Conservation (phyloP, 1,284 basidiomycete species). For the Volvariella surrecta region DNA sequence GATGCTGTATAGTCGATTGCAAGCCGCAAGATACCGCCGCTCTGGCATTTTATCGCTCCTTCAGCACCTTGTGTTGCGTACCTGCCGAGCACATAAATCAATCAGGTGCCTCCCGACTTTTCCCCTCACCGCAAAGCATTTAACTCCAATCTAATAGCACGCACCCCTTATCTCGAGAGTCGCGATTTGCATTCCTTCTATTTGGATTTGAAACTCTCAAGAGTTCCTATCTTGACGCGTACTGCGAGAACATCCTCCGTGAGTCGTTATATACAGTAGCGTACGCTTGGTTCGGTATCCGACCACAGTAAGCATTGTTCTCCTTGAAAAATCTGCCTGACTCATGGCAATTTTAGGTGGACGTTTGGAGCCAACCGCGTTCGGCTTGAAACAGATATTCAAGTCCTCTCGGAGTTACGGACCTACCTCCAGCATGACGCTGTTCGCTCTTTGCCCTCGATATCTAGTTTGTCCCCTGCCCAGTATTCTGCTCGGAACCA, state of each 20-base stretch:
- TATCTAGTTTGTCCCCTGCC: conserved; percentile 61
- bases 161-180: conserved; percentile 86
- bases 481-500: conserved; percentile 36
- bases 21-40: conserved; percentile 87
- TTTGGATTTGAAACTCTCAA: conserved; percentile 93
- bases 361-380: conserved; percentile 89
- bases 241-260: conserved; percentile 75
- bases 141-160: conserved; percentile 47
- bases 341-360: conserved; percentile 54
- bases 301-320: conserved; percentile 63
- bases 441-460: conserved; percentile 53
- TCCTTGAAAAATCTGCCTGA: conserved; percentile 2
- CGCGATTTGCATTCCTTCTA: conserved; percentile 81
- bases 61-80: conserved; percentile 77
- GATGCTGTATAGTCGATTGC: conserved; percentile 88
- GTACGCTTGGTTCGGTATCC: conserved; percentile 88
- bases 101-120: conserved; percentile 57
- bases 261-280: conserved; percentile 74
- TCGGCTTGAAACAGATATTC: conserved; percentile 85
- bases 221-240: conserved; percentile 80
- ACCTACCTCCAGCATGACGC: conserved; percentile 70
- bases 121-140: neutral
- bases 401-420: conserved; percentile 79
- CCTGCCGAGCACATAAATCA: conserved; percentile 53
- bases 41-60: conserved; percentile 83